Conservation (phyloP, 192 early-diverging fungal species). For the Geranomyces variabilis region DNA sequence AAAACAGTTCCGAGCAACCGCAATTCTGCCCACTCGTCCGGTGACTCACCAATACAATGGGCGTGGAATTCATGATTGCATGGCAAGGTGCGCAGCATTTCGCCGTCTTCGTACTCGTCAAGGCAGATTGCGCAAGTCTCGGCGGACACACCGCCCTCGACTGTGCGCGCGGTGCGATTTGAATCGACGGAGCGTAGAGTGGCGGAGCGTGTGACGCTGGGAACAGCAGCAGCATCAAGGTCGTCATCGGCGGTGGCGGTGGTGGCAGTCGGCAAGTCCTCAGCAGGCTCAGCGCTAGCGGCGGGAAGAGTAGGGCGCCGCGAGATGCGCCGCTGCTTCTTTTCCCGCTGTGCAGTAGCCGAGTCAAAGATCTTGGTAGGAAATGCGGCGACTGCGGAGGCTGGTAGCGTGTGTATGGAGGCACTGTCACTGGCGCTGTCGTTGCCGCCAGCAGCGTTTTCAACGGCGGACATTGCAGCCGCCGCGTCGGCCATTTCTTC, state of each 20-base stretch:
- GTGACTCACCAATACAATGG: conserved; percentile 67
- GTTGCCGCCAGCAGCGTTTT: not conserved
- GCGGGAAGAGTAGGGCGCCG: not conserved
- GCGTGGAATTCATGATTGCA: conserved; percentile 68
- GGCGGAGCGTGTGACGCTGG: not conserved
- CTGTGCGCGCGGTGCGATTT: not conserved
- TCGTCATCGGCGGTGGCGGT: not conserved
- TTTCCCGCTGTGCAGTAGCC: not conserved
- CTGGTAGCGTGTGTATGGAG: conserved; percentile 9
- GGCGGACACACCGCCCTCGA: conserved; percentile 16
- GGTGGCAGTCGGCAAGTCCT: not conserved
- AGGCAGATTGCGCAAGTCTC: conserved; percentile 72
- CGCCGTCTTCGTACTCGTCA: conserved; percentile 65
- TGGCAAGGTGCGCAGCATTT: conserved; percentile 56
- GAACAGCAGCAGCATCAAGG: not conserved
- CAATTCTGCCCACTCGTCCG: no score
- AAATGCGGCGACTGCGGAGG: conserved; percentile 8
- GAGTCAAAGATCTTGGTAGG: conserved; percentile 16
- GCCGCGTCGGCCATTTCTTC: no score
- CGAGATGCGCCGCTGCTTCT: conserved; percentile 13
- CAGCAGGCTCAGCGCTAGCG: not conserved
- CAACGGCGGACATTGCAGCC: not conserved
- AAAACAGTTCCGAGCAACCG: not conserved
- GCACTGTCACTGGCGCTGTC: not conserved
- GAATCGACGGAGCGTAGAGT: conserved; percentile 5